Conservation (phyloP, 1,284 basidiomycete genomes). For the Tilletia horrida region DNA sequence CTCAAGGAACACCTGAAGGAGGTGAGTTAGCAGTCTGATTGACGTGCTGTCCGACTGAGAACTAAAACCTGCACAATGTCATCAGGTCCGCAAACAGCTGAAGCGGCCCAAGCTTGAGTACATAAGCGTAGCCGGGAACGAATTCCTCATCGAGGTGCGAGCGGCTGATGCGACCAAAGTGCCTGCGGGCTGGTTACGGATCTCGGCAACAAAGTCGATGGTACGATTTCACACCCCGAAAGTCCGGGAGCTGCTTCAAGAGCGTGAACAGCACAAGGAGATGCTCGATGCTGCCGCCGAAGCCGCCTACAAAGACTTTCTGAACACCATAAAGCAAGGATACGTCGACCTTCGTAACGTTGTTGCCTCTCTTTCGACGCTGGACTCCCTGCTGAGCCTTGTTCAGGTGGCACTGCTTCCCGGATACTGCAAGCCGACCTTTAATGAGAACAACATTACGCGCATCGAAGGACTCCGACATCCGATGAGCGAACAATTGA, state of each 20-base stretch:
- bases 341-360: conserved; percentile 40
- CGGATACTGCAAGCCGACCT: conserved; percentile 28
- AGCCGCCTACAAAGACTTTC: conserved; percentile 33
- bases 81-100: conserved; percentile 63
- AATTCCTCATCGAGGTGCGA: conserved; percentile 61
- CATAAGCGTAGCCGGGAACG: conserved; percentile 61
- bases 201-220: conserved; percentile 71
- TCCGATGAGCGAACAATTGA: conserved; percentile 44
- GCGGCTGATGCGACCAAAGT: conserved; percentile 69
- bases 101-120: conserved; percentile 75
- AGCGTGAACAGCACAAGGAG: conserved; percentile 75
- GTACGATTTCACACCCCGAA: conserved; percentile 79
- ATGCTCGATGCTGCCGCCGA: conserved; percentile 63
- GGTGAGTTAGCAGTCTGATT: conserved; percentile 29
- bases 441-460: neutral
- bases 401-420: conserved; percentile 32
- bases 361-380: conserved; percentile 31
- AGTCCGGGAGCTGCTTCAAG: conserved; percentile 66
- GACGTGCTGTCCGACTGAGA: neutral
- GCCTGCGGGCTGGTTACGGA: conserved; percentile 74
- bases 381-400: conserved; percentile 42
- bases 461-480: conserved; percentile 38
- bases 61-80: neutral
- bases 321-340: conserved; percentile 26
- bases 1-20: conserved; percentile 72